Evolutionary conservation across 1,284 basidiomycete species (phyloP).

Genomic region (Lentinula novae-zelandiae): DNA sequence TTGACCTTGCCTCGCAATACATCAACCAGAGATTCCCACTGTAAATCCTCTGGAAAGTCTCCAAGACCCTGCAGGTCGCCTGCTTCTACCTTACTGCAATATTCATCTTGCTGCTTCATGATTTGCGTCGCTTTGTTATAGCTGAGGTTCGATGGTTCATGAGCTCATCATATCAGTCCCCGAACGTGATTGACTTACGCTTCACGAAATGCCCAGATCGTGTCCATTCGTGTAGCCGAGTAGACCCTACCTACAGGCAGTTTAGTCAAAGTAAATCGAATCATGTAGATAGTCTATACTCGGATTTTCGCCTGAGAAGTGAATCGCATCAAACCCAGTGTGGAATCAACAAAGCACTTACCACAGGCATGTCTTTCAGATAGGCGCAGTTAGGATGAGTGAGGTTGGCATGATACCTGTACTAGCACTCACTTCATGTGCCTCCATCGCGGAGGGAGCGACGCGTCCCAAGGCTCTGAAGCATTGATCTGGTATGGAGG

Average conservation of each 20-base stretch:
- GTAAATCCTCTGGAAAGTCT: conserved; percentile 70
- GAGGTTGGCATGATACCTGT: not conserved
- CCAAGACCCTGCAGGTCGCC: conserved; percentile 58
- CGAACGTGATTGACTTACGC: conserved; percentile 20
- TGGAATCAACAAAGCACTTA: not conserved
- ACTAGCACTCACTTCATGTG: conserved; percentile 15
- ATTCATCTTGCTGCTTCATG: conserved; percentile 69
- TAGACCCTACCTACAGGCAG: conserved; percentile 16
- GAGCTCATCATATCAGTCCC: not conserved
- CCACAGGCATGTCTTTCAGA: conserved; percentile 15
- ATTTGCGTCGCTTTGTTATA: conserved; percentile 70
- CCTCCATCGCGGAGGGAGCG: conserved; percentile 12
- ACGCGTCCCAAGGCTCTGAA: not conserved
- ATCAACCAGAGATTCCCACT: conserved; percentile 82
- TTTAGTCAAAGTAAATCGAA: conserved; percentile 16
- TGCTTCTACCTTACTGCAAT: conserved; percentile 50
- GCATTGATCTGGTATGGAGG: conserved; percentile 27
- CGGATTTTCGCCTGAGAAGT: conserved; percentile 13
- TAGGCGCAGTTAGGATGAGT: not conserved
- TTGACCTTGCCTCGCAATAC: conserved; percentile 76
- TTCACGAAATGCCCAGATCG: conserved; percentile 56
- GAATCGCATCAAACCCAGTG: not conserved
- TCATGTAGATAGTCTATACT: conserved; percentile 26
- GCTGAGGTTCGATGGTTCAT: conserved; percentile 22
- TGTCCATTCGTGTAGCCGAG: conserved; percentile 51